Base-by-base conservation (phyloP, 306 rosid species). In the Pyrus pyrifolia region DNA sequence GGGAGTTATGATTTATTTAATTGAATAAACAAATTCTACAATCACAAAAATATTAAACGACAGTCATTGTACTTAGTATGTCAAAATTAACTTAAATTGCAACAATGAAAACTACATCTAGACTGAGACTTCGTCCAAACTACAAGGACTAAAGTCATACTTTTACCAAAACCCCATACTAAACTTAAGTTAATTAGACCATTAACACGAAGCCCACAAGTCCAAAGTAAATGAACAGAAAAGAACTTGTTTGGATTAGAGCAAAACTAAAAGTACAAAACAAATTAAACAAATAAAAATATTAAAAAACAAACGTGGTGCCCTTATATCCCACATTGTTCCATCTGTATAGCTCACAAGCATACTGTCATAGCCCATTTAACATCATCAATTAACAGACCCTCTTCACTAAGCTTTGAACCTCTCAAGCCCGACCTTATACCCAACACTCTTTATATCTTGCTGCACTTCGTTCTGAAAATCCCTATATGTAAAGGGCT, bases 391-490 rank as follows among this genome's bases (percentile, higher is more conserved):
- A 18, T 71, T 55, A 31, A 18, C n/a, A 49, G 19, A 38, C 9
- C 15, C 51, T 12, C 61, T 0, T 49, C 22, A 8, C 33, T 71
- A 1, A 49, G 67, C 13, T 63, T 5, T 78, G 87, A 92, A 90
- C 70, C 91, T 85, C 29, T 88, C 49, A 42, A 92, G 92, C 8
- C 97, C 96, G 77, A 92, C 88, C 77, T 92, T 92, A 53, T 44
- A 29, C 27, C 96, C 96, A 14, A 78, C 5, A 35, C 77, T 25
- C 71, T 88, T 92, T 55, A 85, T 1, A 38, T 90, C 97, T 55
- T 79, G 57, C 68, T 90, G 92, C 35, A 86, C 91, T 68, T 88
- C 90, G 8, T 80, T 87, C 65, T 84, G 88, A 63, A 92, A 92
- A 14, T 92, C 89, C 21, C 64, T 75, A 77, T 90, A 90, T 10